These are phyloP conservation scores for Auricularia cornea DNA, from an alignment of 768 basidiomycete genomes.

Conservation along the genomic window DNA sequence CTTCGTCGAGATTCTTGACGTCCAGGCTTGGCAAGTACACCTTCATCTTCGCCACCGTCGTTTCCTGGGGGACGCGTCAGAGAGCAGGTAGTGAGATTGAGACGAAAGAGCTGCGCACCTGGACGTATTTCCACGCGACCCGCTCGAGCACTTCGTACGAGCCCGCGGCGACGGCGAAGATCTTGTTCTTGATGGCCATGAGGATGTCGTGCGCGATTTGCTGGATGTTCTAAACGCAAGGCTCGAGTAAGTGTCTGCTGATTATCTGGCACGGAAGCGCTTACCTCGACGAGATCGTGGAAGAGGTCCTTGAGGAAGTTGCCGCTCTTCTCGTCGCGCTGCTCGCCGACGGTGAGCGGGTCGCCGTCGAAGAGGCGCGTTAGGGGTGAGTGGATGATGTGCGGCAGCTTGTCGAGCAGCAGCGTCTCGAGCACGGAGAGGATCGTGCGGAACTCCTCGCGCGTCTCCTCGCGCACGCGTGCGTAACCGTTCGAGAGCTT, in stretches of 20 bases:
- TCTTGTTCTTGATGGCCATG: conserved; percentile 1
- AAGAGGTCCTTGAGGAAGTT: not conserved
- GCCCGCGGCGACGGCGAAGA: not conserved
- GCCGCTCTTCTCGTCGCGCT: not conserved
- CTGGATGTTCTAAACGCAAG: not conserved
- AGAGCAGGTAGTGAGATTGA: not conserved
- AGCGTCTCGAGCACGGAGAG: not conserved
- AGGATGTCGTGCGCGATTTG: not conserved
- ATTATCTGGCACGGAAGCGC: too few species aligned
- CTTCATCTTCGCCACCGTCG: not conserved
- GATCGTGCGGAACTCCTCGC: not conserved
- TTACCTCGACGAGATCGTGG: not conserved
- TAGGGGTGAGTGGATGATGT: not conserved
- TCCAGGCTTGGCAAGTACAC: not conserved
- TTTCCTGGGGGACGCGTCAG: not conserved
- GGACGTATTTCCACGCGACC: not conserved
- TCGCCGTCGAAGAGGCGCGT: not conserved
- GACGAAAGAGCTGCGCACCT: too few species aligned
- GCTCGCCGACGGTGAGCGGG: not conserved
- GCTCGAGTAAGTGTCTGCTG: too few species aligned
- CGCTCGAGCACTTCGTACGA: not conserved
- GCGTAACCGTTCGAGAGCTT: not conserved
- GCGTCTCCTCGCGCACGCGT: not conserved
- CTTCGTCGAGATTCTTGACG: not conserved
- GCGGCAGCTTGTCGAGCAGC: not conserved